Conservation (phyloP, 352 stramenopile genomes). For the Globisporangium spiculum region DNA sequence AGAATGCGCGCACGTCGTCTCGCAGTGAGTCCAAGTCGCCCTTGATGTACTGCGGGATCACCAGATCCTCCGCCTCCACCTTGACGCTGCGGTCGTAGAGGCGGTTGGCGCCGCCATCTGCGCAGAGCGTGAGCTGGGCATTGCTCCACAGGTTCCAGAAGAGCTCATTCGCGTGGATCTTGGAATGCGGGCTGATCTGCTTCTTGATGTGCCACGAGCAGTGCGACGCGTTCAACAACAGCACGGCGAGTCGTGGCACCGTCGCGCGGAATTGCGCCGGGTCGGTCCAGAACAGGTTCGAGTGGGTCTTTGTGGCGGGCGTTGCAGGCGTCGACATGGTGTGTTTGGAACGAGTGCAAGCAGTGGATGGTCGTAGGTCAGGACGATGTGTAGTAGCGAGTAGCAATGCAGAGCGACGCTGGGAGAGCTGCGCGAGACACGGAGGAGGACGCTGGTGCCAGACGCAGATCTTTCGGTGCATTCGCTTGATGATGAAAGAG, state of each 20-base stretch:
- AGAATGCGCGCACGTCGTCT: slow-evolving; percentile 84
- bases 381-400: neutral
- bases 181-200: slow-evolving; percentile 18
- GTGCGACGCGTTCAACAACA: slow-evolving; percentile 57
- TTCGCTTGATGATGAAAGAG: neutral
- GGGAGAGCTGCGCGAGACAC: neutral
- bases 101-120: slow-evolving; percentile 95
- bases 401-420: neutral
- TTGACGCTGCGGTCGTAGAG: slow-evolving; percentile 77
- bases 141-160: slow-evolving; percentile 74
- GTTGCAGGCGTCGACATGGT: slow-evolving; percentile 5
- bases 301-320: slow-evolving; percentile 30
- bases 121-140: slow-evolving; percentile 82
- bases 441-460: neutral
- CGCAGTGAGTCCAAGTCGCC: slow-evolving; percentile 95
- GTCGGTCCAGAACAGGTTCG: slow-evolving; percentile 54
- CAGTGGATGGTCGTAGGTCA: neutral
- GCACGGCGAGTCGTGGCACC: slow-evolving; percentile 50
- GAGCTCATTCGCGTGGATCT: slow-evolving; percentile 34
- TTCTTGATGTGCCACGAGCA: slow-evolving; percentile 39
- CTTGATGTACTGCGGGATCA: slow-evolving; percentile 90
- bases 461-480: slow-evolving; percentile 1
- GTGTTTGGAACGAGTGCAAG: neutral
- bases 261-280: slow-evolving; percentile 20
- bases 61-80: slow-evolving; percentile 34